Conservation (phyloP, 176 grass and related monocot species). For the Cenchrus purpureus region DNA sequence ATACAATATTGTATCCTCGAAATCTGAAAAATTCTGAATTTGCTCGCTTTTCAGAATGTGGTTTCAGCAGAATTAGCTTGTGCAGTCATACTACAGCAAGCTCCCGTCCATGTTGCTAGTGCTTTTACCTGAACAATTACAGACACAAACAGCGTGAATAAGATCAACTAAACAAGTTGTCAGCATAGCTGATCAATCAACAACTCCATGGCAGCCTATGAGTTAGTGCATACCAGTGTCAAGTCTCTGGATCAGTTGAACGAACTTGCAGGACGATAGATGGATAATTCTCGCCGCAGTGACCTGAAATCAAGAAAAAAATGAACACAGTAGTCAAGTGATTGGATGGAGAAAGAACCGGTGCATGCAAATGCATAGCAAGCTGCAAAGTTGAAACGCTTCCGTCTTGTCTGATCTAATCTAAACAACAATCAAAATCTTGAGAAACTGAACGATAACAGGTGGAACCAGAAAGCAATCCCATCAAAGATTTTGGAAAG, state of each 20-base stretch:
- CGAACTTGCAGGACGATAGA: conserved; percentile 22
- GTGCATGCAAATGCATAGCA: conserved; percentile 1
- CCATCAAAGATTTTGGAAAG: background rate
- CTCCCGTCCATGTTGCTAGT: background rate
- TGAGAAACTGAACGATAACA: background rate
- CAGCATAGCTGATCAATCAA: background rate
- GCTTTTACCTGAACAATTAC: conserved; percentile 33
- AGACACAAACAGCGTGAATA: conserved; percentile 17
- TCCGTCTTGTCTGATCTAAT: background rate
- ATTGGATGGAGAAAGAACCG: background rate
- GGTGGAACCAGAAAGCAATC: background rate
- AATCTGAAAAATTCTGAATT: background rate
- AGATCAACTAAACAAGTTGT: conserved; percentile 15
- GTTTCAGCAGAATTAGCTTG: background rate
- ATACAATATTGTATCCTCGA: conserved; percentile 16
- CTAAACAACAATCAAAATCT: background rate
- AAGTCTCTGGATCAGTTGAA: conserved; percentile 6
- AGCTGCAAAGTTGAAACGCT: conserved; percentile 14
- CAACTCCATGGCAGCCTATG: background rate
- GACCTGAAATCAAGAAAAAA: conserved; percentile 29
- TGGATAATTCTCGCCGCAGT: background rate
- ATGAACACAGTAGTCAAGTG: background rate
- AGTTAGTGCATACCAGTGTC: conserved; percentile 33
- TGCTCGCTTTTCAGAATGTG: conserved; percentile 10
- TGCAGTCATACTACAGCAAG: background rate